Base-by-base conservation (phyloP, 1,284 basidiomycete species). In the Inonotus obliquus region DNA sequence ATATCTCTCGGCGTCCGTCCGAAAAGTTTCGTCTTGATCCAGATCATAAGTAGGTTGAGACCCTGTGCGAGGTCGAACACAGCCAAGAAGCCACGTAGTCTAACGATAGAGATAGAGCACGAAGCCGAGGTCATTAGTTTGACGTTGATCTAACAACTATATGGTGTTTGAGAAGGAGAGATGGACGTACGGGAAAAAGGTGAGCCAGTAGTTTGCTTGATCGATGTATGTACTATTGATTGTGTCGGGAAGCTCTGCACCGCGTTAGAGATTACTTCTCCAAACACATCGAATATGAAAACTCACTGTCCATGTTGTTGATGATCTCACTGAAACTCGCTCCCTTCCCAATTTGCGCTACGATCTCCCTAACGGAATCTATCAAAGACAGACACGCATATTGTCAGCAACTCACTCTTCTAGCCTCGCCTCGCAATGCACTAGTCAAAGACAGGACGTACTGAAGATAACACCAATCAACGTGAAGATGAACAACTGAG, bases 1-100 rank as follows among this genome's bases (percentile, higher is more conserved):
- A 98, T 94, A 70, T 98, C 95, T 67, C 97, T 86, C 51, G 96
- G 96, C 0, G 97, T 99, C 61, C 96, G 88, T n/a, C 95, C 94
- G 70, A 98, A 92, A 53, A 65, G 21, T 4, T 45, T 77, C 2
- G 91, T 94, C 75, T 92, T 91, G 75, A 98, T 79, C 38, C 88
- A 95, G 21, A 95, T 84, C 78, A 91, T 85, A 13, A 95, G 70
- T 37, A 99, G 81, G 71, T 97, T 96, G 75, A 98, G 75, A 59
- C 98, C 86, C 74, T 99, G 97, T 4, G 96, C 96, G 47, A 99
- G 80, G 72, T 99, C 97, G 70, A 98, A 98, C 62, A 98, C 77
- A 25, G 88, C 88, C 51, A 98, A 81, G 81, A 97, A 97, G 32
- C 95, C 96, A 70, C 96, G 92, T 38, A 98, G 81, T 3, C 89